Conservation (phyloP, 352 stramenopile species). For the Globisporangium megalacanthum region DNA sequence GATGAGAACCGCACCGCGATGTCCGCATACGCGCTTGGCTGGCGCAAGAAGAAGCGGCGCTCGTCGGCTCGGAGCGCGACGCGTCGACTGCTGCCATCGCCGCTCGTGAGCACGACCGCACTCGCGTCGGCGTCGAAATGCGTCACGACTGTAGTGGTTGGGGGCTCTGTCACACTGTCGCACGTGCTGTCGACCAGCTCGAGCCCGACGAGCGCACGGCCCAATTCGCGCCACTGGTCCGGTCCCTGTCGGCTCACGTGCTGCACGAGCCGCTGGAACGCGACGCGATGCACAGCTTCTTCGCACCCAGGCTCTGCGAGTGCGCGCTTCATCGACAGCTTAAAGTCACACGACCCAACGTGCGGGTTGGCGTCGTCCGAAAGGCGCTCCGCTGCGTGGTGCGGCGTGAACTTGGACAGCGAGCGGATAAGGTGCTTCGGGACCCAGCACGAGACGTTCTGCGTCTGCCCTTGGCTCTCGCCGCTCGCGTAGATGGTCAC, state of each 20-base stretch:
- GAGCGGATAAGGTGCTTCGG: slow-evolving; percentile 70
- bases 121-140: slow-evolving; percentile 4
- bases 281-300: slow-evolving; percentile 16
- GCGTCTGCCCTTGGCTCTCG: slow-evolving; percentile 20
- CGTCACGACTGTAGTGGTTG: not conserved
- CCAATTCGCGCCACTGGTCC: slow-evolving; percentile 6
- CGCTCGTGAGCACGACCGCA: slow-evolving; percentile 3
- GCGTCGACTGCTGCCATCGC: not conserved
- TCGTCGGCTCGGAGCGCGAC: slow-evolving; percentile 1
- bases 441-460: slow-evolving; percentile 68
- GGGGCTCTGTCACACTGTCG: not conserved
- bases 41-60: slow-evolving; percentile 8
- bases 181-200: not conserved
- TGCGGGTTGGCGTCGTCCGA: not conserved
- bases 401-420: slow-evolving; percentile 18
- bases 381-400: not conserved
- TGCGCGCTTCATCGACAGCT: slow-evolving; percentile 20
- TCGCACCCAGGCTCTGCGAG: slow-evolving; percentile 20
- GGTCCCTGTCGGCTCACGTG: slow-evolving; percentile 11
- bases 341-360: slow-evolving; percentile 10
- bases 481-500: slow-evolving; percentile 50
- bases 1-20: slow-evolving; percentile 9
- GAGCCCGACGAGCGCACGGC: slow-evolving; percentile 7
- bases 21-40: slow-evolving; percentile 5
- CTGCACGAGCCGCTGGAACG: slow-evolving; percentile 31